Conservation (phyloP, 2,329 filamentous ascomycete genomes). For the Clathrospora elynae region DNA sequence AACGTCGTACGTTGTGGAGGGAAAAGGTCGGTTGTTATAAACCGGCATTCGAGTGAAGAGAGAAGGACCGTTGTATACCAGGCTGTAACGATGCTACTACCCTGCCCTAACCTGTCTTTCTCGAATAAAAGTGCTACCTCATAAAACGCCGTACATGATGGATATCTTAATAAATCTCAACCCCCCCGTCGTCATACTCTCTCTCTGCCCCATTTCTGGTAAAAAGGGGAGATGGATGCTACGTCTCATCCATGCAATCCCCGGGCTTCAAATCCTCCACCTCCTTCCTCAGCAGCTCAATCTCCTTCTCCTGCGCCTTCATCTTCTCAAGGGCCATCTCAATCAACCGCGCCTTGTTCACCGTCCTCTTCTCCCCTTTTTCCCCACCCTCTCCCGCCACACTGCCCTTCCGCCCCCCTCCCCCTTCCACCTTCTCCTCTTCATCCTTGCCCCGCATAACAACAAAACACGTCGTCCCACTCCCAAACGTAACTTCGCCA, state of each 20-base stretch:
- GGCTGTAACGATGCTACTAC: too few relatives aligned
- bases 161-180: background rate
- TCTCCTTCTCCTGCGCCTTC: conserved; percentile 37
- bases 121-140: too few relatives aligned
- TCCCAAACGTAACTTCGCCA: conserved; percentile 40
- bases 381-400: conserved; percentile 8
- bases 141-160: conserved; percentile 7
- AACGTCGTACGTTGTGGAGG: too few relatives aligned
- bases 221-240: too few relatives aligned
- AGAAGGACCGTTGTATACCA: too few relatives aligned
- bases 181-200: background rate
- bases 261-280: conserved; percentile 26
- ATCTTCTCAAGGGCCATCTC: conserved; percentile 43
- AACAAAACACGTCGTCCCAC: conserved; percentile 39
- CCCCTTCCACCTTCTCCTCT: conserved; percentile 9
- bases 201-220: background rate
- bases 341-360: conserved; percentile 39
- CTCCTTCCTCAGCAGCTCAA: conserved; percentile 32
- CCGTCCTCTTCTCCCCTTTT: conserved; percentile 32
- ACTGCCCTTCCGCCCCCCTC: background rate
- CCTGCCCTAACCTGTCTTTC: too few relatives aligned
- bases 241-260: conserved; percentile 35
- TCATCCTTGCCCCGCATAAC: conserved; percentile 30
- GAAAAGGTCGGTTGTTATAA: too few relatives aligned
- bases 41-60: too few relatives aligned